A percentile compares a stretch with the other conserved stretches of the same genome.
Evolutionary conservation across 345 rosid genomes (phyloP).

Genomic region (Acer yangbiense): DNA sequence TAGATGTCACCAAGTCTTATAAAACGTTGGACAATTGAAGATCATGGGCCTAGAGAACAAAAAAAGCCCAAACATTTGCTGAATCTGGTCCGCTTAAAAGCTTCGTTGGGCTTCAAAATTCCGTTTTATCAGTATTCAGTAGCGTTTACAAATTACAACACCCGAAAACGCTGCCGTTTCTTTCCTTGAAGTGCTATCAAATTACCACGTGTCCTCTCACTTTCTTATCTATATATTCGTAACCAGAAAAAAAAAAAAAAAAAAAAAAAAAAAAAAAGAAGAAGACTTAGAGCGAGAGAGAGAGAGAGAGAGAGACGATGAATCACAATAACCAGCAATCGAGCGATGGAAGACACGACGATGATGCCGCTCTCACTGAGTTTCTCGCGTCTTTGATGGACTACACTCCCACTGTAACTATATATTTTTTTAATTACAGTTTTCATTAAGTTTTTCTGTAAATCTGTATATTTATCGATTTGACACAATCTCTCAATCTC

Average conservation of each 20-base stretch:
- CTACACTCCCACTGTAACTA: slow-evolving; percentile 74
- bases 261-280: not conserved
- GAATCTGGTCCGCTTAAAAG: not conserved
- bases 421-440: not conserved
- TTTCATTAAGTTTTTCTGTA: not conserved
- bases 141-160: not conserved
- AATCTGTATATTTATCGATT: not conserved
- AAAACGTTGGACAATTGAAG: not conserved
- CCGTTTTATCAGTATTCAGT: not conserved
- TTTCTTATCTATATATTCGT: not conserved
- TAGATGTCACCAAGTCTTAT: not conserved
- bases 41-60: not conserved
- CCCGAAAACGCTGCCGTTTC: not conserved
- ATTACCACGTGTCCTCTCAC: not conserved
- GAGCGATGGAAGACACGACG: slow-evolving; percentile 69
- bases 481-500: too few relatives aligned
- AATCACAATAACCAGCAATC: slow-evolving; percentile 52
- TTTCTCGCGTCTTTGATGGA: slow-evolving; percentile 88
- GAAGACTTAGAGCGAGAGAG: not conserved
- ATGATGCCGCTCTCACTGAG: slow-evolving; percentile 75
- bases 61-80: not conserved
- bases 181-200: not conserved
- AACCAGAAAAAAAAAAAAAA: not conserved
- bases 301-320: slow-evolving; percentile 26
- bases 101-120: not conserved